A percentile compares a stretch with the other conserved stretches of the same genome.
phyloP scores from a whole-genome alignment of 257 asterid genomes.

The Lycium ferocissimum region DNA sequence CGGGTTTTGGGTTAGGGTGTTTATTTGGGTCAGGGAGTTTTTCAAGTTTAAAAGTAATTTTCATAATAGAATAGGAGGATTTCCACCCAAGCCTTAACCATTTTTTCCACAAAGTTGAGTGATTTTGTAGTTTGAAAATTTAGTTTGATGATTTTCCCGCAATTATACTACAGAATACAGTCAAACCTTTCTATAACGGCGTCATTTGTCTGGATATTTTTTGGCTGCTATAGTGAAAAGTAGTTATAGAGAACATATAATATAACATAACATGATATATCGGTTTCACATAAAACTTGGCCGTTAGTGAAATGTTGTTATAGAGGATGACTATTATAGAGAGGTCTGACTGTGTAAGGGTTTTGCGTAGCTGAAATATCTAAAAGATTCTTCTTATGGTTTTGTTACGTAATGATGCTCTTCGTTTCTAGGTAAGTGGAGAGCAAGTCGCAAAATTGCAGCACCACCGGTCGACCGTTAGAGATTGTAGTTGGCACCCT shows the following conservation, averaged over 20 bases:
- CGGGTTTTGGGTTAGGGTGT: background rate
- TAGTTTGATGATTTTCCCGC: background rate
- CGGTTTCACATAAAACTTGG: too few species aligned
- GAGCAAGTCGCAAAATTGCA: constrained; percentile 67
- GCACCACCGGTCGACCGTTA: constrained; percentile 51
- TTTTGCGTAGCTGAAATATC: background rate
- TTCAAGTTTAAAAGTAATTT: background rate
- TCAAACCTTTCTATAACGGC: too few species aligned
- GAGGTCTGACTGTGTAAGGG: background rate
- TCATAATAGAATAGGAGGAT: background rate
- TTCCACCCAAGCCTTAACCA: background rate
- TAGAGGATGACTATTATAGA: too few species aligned
- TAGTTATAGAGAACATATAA: too few species aligned
- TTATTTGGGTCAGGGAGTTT: background rate
- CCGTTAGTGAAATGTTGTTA: too few species aligned
- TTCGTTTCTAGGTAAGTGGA: constrained; percentile 61
- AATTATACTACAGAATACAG: background rate
- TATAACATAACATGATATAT: too few species aligned
- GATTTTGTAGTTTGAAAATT: background rate
- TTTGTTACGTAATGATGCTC: background rate
- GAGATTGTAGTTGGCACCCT: constrained; percentile 76
- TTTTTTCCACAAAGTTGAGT: background rate
- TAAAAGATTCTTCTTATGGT: background rate
- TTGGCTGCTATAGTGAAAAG: too few species aligned
- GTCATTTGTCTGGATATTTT: too few species aligned